phyloP scores from a whole-genome alignment of 2,329 filamentous ascomycete genomes.

The Trematosphaeria pertusa region DNA sequence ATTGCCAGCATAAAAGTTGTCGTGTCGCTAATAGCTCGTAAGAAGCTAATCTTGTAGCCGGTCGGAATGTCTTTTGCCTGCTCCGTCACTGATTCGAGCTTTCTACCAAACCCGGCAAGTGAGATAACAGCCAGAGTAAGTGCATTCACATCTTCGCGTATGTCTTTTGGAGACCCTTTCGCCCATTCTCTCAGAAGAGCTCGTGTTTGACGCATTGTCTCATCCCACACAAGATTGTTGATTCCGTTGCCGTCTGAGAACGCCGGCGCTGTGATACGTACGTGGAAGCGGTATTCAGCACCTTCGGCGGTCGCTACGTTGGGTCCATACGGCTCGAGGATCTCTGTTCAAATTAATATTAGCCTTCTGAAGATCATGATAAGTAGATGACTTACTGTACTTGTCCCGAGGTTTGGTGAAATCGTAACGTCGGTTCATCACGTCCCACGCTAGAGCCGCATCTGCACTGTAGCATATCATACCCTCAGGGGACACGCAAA shows the following conservation, averaged over 20 bases:
- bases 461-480: constrained; percentile 3
- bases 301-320: constrained; percentile 7
- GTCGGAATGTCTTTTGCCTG: background rate
- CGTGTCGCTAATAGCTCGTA: background rate
- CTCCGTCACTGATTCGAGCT: background rate
- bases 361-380: background rate
- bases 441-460: background rate
- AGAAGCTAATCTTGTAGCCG: background rate
- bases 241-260: background rate
- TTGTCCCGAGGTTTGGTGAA: constrained; percentile 8
- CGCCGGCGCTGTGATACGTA: constrained; percentile 4
- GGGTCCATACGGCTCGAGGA: constrained; percentile 9
- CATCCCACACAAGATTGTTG: constrained; percentile 6
- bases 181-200: background rate
- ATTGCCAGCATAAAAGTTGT: background rate
- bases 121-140: constrained; percentile 8
- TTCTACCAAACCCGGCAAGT: constrained; percentile 1
- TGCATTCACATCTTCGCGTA: background rate
- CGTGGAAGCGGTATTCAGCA: background rate
- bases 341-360: background rate
- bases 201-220: constrained; percentile 1
- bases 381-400: background rate
- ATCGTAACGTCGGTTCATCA: background rate
- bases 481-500: constrained; percentile 5
- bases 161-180: background rate